phyloP scores from a whole-genome alignment of 1,284 basidiomycete species.

The Bjerkandera adusta region DNA sequence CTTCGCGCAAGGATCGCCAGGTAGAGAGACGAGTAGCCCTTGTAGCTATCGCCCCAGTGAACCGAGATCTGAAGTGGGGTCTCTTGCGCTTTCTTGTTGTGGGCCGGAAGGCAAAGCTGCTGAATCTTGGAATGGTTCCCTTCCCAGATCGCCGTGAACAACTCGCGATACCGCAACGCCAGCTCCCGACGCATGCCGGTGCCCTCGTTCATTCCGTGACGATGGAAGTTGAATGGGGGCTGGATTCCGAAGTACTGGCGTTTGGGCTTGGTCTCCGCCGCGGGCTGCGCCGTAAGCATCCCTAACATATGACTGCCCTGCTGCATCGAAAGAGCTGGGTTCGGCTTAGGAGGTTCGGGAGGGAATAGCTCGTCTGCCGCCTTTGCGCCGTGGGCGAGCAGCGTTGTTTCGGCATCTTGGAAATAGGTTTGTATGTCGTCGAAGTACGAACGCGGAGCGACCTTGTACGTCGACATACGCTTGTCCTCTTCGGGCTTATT shows the following conservation, averaged over 20 bases:
- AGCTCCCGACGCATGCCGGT: conserved; percentile 21
- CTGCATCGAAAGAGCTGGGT: too few species aligned
- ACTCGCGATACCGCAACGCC: conserved; percentile 41
- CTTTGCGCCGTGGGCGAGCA: conserved; percentile 42
- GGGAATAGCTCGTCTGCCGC: conserved; percentile 16
- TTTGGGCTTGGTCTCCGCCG: too few species aligned
- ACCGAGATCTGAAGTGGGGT: conserved; percentile 44
- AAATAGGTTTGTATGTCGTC: conserved; percentile 25
- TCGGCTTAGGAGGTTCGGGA: background rate
- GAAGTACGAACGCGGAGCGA: too few species aligned
- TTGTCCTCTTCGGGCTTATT: conserved; percentile 12
- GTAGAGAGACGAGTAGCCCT: conserved; percentile 45
- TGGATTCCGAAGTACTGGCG: too few species aligned
- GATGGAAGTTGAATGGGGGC: conserved; percentile 5
- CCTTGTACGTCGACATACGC: too few species aligned
- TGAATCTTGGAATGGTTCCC: conserved; percentile 50
- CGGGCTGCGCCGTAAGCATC: too few species aligned
- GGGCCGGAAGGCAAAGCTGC: conserved; percentile 46
- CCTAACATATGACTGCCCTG: too few species aligned
- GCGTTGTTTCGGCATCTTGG: conserved; percentile 26
- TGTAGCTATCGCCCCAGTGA: conserved; percentile 8
- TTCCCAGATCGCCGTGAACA: conserved; percentile 49
- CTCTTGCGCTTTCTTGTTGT: conserved; percentile 18
- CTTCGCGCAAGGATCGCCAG: conserved; percentile 45
- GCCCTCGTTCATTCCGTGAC: conserved; percentile 2